Evolutionary conservation across 2,329 filamentous ascomycete species (phyloP), one percentile per base, ranked within the genome.

Genomic region (Talaromyces sp.): DNA sequence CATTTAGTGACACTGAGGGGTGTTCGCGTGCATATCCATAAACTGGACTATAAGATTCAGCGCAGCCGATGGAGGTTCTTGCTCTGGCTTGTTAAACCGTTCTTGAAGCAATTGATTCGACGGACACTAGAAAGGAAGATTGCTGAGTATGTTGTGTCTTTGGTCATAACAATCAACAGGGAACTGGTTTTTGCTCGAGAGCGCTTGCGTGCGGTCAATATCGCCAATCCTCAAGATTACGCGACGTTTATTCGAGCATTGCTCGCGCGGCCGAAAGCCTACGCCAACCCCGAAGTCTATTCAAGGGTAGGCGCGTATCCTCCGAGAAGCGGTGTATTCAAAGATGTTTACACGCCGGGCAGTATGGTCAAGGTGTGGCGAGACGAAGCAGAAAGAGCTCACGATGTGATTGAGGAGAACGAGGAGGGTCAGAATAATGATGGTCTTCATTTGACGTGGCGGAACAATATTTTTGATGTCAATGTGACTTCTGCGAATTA

Each of bases 301-400:
- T 80, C 86, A 1, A 78, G 89, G 2, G 77, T 95, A 15, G 91
- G 91, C 1, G 76, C 96, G 9, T 81, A 82, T 45, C 78, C 82
- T 28, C 82, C 81, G 0, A 77, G 80, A 15, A 77, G 79, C 63
- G 83, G 84, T 31, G 79, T 93, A 0, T 97, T 97, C 77, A 85
- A 85, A 64, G 89, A 88, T 3, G 83, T 91, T 1, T 97, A 96
- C 75, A 87, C 93, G 0, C 93, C 93, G 0, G 92, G 91, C 0
- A 96, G 91, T 71, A 77, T 97, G 25, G 89, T 94, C 53, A 91
- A 89, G 75, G 73, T 96, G n/a, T 96, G 91, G 89, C 83, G 93
- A 63, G 87, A 90, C 63, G 88, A 95, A 74, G 89, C 84, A 0
- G 75, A 78, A 35, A 78, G 80, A 62, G 89, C 89, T 0, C 80